A percentile compares a stretch with the other conserved stretches of the same genome.
Evolutionary conservation across 768 basidiomycete species (phyloP).

Genomic region (Jaapia argillacea): DNA sequence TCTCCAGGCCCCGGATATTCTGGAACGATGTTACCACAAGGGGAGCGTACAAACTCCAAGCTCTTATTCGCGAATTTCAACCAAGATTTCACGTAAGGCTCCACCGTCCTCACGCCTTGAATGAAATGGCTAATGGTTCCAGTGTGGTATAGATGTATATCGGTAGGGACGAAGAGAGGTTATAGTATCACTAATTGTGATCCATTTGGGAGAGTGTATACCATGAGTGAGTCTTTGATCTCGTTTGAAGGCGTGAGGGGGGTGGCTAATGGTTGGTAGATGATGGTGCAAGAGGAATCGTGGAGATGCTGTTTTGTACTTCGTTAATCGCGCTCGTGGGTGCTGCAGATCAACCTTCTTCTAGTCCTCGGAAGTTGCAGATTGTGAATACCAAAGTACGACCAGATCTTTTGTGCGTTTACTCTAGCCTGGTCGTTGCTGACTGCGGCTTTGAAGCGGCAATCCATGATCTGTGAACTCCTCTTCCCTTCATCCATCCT

Average conservation of each 20-base stretch:
- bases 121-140: slow-evolving; percentile 1
- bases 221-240: slow-evolving; percentile 61
- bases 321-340: slow-evolving; percentile 96
- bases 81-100: slow-evolving; percentile 85
- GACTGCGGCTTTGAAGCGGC: slow-evolving; percentile 74
- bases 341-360: slow-evolving; percentile 84
- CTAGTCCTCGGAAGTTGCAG: slow-evolving; percentile 88
- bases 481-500: slow-evolving; percentile 95
- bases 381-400: slow-evolving; percentile 97
- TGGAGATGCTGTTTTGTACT: slow-evolving; percentile 99
- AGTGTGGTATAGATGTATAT: slow-evolving; percentile 55
- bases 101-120: not conserved
- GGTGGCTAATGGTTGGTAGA: slow-evolving; percentile 33
- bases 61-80: slow-evolving; percentile 94
- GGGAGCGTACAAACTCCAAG: slow-evolving; percentile 31
- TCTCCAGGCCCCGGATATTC: too few relatives aligned
- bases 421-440: not conserved
- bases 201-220: slow-evolving; percentile 93
- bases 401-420: not conserved
- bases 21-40: not conserved
- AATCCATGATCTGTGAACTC: slow-evolving; percentile 98
- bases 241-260: not conserved
- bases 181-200: slow-evolving; percentile 98
- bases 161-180: slow-evolving; percentile 90
- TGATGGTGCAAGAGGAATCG: slow-evolving; percentile 91